Conservation (phyloP, 345 rosid species). For the Mercurialis annua region DNA sequence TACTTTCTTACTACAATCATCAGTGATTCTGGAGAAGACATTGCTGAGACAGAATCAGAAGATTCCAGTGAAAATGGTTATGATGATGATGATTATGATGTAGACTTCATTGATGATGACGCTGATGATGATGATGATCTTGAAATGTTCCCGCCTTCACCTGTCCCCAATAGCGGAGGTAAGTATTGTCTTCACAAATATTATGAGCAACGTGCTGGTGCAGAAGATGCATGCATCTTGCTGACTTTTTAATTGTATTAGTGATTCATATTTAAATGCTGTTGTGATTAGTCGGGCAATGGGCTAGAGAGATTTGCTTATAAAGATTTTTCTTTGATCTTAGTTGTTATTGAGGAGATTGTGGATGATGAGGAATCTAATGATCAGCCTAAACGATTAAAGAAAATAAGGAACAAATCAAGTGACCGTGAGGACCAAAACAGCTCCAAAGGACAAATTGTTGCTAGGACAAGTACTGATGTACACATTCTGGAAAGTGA, state of each 20-base stretch:
- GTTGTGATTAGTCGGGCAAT: not conserved
- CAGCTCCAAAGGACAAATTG: conserved; percentile 35
- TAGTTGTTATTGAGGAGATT: conserved; percentile 91
- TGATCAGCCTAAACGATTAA: conserved; percentile 34
- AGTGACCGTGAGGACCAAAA: conserved; percentile 33
- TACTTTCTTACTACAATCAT: conserved; percentile 27
- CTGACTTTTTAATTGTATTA: not conserved
- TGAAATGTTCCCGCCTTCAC: conserved; percentile 31
- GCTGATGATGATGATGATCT: conserved; percentile 38
- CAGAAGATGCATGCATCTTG: not conserved
- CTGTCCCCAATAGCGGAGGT: conserved; percentile 81
- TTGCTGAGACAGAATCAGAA: conserved; percentile 49
- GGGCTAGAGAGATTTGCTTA: not conserved
- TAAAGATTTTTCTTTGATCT: conserved; percentile 2
- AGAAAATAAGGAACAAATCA: conserved; percentile 39
- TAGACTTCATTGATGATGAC: conserved; percentile 44
- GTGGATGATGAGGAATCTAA: conserved; percentile 65
- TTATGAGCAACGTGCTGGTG: conserved; percentile 6
- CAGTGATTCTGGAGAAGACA: conserved; percentile 68
- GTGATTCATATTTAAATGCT: not conserved
- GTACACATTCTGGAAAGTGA: conserved; percentile 63
- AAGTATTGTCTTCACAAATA: conserved; percentile 7
- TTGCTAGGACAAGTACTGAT: conserved; percentile 29
- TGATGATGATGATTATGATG: conserved; percentile 58
- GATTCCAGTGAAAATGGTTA: conserved; percentile 62